Conservation (phyloP, 1,284 basidiomycete genomes). For the Pterulicium gracile region DNA sequence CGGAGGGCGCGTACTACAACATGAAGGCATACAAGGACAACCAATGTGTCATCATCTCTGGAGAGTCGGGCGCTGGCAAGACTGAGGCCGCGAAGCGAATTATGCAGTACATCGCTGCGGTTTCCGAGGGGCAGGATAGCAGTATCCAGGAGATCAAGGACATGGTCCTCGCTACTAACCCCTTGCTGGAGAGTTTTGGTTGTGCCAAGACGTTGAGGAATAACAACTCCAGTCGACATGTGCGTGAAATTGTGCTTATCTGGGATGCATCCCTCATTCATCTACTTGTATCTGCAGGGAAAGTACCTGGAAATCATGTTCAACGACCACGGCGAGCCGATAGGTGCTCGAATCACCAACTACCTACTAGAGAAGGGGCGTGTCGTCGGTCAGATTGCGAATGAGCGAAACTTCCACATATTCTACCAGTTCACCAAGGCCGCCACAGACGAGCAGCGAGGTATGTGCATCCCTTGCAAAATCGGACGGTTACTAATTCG, state of each 20-base stretch:
- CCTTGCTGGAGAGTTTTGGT: conserved; percentile 94
- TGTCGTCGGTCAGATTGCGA: conserved; percentile 93
- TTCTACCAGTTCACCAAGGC: conserved; percentile 99
- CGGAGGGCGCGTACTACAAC: conserved; percentile 96
- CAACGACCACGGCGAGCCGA: conserved; percentile 84
- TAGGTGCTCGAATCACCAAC: conserved; percentile 98
- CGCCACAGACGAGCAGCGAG: conserved; percentile 80
- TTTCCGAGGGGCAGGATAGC: conserved; percentile 77
- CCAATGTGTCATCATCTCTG: conserved; percentile 99
- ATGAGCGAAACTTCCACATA: conserved; percentile 98
- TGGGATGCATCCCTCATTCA: background rate
- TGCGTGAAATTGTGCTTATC: conserved; percentile 28
- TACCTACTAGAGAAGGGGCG: conserved; percentile 97
- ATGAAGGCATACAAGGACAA: conserved; percentile 99
- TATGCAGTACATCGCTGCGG: conserved; percentile 99
- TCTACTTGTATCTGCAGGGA: conserved; percentile 41
- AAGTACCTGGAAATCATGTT: conserved; percentile 99
- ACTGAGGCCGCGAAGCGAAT: conserved; percentile 97
- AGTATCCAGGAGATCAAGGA: conserved; percentile 97
- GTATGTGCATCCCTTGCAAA: conserved; percentile 19
- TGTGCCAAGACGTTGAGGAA: conserved; percentile 98
- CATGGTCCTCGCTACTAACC: conserved; percentile 99
- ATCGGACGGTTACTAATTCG: conserved; percentile 9
- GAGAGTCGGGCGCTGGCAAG: conserved; percentile 96
- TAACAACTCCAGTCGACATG: conserved; percentile 98